phyloP scores from a whole-genome alignment of 441 rosid species.

The Melastoma candidum region DNA sequence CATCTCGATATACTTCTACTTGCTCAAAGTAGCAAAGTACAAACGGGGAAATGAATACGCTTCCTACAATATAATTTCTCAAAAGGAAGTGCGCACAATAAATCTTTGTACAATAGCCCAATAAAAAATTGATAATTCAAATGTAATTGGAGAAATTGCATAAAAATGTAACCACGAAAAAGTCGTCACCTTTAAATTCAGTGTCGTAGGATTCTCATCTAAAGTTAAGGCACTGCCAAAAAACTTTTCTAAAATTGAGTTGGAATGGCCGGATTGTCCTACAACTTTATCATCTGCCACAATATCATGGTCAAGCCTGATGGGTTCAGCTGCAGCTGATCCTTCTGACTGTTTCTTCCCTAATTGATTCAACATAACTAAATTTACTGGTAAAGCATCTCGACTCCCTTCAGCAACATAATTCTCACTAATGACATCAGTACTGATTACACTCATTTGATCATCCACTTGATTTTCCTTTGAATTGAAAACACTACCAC shows the following conservation, averaged over 20 bases:
- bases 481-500: conserved; percentile 30
- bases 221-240: conserved; percentile 53
- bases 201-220: conserved; percentile 38
- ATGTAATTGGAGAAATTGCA: too few relatives aligned
- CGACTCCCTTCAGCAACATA: conserved; percentile 23
- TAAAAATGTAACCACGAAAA: neutral
- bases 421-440: conserved; percentile 11
- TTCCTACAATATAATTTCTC: too few relatives aligned
- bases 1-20: too few relatives aligned
- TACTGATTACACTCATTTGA: conserved; percentile 26
- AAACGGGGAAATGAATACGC: too few relatives aligned
- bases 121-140: too few relatives aligned
- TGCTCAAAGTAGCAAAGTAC: too few relatives aligned
- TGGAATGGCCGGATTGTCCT: conserved; percentile 31
- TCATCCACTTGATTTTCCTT: conserved; percentile 28
- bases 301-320: conserved; percentile 34
- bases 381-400: conserved; percentile 28
- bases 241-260: conserved; percentile 73
- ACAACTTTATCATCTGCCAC: conserved; percentile 25
- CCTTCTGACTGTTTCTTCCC: conserved; percentile 22
- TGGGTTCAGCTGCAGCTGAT: conserved; percentile 24
- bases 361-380: conserved; percentile 30
- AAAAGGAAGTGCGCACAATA: too few relatives aligned
- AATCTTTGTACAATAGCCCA: too few relatives aligned
- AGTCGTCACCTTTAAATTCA: conserved; percentile 43